Conservation (phyloP, 2,329 filamentous ascomycete genomes). For the Fusarium albidum region DNA sequence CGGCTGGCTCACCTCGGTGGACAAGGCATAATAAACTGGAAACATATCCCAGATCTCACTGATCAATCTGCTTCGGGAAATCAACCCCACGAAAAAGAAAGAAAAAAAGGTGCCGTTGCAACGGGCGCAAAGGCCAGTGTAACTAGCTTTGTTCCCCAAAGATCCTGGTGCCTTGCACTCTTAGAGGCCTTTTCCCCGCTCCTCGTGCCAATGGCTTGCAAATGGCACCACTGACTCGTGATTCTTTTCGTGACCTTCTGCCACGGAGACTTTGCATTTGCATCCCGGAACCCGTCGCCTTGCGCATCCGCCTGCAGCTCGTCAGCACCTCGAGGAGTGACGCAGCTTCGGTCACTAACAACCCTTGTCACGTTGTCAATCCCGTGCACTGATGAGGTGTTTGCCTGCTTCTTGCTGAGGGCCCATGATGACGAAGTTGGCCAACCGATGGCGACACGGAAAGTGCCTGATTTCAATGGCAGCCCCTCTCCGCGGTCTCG, state of each 20-base stretch:
- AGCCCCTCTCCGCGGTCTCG: slow-evolving; percentile 11
- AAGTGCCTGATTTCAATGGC: slow-evolving; percentile 4
- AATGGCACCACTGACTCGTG: slow-evolving; percentile 34
- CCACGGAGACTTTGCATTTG: slow-evolving; percentile 21
- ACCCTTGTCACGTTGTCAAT: slow-evolving; percentile 22
- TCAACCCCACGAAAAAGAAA: slow-evolving; percentile 34
- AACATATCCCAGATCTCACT: slow-evolving; percentile 20
- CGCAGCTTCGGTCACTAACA: slow-evolving; percentile 18
- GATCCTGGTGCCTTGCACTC: background rate
- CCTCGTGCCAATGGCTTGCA: slow-evolving; percentile 19
- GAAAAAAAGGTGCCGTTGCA: slow-evolving; percentile 17
- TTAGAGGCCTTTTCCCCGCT: slow-evolving; percentile 8
- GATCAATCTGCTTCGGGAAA: slow-evolving; percentile 24
- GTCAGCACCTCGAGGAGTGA: slow-evolving; percentile 25
- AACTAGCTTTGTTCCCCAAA: slow-evolving; percentile 7
- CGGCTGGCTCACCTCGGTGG: slow-evolving; percentile 20
- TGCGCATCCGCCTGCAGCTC: slow-evolving; percentile 19
- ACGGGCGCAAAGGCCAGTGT: slow-evolving; percentile 30
- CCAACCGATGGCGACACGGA: slow-evolving; percentile 15
- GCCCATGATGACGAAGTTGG: slow-evolving; percentile 22
- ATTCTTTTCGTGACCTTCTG: slow-evolving; percentile 25
- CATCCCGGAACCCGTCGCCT: slow-evolving; percentile 25
- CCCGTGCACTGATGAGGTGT: slow-evolving; percentile 10
- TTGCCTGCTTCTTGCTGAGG: slow-evolving; percentile 4
- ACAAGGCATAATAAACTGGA: slow-evolving; percentile 13